Base-by-base conservation (phyloP, 352 stramenopile species). In the Globisporangium orthogonon region DNA sequence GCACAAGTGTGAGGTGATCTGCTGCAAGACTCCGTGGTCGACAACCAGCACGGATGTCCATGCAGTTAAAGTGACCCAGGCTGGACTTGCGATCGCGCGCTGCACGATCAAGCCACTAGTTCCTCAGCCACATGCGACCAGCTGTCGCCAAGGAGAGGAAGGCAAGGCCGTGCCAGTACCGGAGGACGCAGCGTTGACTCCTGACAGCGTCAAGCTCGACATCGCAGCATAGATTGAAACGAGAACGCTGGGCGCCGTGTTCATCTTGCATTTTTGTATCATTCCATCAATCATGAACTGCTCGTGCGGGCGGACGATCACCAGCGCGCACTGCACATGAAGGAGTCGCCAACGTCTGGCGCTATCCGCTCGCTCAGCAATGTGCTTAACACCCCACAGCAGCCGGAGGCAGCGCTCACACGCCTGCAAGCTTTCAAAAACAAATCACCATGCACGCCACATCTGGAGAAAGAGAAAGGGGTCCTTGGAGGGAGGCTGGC, bases 1-100 rank as follows among this genome's bases (percentile, higher is more conserved):
- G 18, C 83, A 84, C 63, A 85, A 85, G 39, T 87, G 78, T 33
- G 66, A 87, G 41, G 53, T 89, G 39, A 58, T 88, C 29, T 66
- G 61, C 18, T 86, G 78, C 46, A 76, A 74, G 59, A 52, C 67
- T 14, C 62, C 72, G n/a, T 82, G 70, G 70, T 37, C 50, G 4
- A 13, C 44, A 39, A 28, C 14, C 13, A 23, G 46, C n/a, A 31
- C 17, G 9, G 46, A 28, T 28, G 67, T 91, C 29, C 65, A 87
- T 54, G 43, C 71, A 5, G 76, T 69, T 11, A 62, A 68, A 7
- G 78, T 91, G 17, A 63, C 69, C 3, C 76, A 87, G 46, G 63
- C 54, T 10, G 74, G 71, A 1, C 55, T 87, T 35, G 59, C 64
- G 10, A 64, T 76, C 15, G 75, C 71, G 50, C 41, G 55, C 37